These are phyloP conservation scores for Plasmodium falciparum DNA, from an alignment of 169 alveolate species.

Conservation along the genomic window DNA sequence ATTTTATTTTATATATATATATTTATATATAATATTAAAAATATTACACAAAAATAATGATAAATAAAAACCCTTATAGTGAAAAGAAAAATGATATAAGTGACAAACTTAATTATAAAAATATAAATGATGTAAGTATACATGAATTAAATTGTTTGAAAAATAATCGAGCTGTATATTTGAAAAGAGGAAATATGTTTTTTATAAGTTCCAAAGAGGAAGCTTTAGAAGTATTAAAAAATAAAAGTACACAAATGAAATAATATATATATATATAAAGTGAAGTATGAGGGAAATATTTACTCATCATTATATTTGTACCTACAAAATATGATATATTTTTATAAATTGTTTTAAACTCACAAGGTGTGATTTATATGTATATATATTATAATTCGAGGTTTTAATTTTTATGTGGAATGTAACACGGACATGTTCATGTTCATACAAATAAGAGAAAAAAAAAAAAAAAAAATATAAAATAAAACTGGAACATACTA, in stretches of 20 bases:
- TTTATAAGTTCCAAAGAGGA: conserved; percentile 59
- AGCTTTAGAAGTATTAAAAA: conserved; percentile 42
- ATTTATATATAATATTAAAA: background rate
- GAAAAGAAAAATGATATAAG: conserved; percentile 33
- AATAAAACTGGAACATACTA: no score
- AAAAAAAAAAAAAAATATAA: no score
- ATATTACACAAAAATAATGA: conserved; percentile 9
- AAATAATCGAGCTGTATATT: conserved; percentile 35
- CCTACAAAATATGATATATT: no score
- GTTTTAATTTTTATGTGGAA: no score
- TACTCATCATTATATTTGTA: background rate
- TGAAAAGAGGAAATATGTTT: conserved; percentile 54
- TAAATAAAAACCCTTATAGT: background rate
- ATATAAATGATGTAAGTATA: conserved; percentile 58
- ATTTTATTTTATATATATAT: background rate
- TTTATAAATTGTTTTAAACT: no score
- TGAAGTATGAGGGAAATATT: background rate
- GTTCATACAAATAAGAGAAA: no score
- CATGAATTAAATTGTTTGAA: conserved; percentile 56
- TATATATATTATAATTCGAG: no score
- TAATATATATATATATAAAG: background rate
- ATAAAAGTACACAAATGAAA: background rate
- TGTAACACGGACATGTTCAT: no score
- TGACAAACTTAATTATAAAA: conserved; percentile 56
- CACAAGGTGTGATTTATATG: no score